Base-by-base conservation (phyloP, 192 early-diverging fungal species). In the Coemansia aciculifera region DNA sequence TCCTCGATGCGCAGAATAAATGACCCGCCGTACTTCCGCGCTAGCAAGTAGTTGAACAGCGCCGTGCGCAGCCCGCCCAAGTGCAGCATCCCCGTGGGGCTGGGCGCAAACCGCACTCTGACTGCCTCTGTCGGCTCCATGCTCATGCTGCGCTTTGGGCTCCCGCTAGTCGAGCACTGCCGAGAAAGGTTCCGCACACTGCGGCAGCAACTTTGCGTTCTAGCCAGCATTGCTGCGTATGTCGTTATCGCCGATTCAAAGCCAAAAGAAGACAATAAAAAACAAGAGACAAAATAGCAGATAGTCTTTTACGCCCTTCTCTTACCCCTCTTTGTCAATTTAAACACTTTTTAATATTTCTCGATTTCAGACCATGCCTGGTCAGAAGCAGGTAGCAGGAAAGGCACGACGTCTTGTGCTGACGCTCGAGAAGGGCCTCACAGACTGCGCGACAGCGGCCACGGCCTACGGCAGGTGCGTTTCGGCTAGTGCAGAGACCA, bases 1-100 rank as follows among this genome's bases (percentile, higher is more conserved):
- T 98, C 96, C 68, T 98, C 96, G 63, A 98, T 94, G 65, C 96
- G 87, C 62, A 98, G 72, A 57, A 96, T 82, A 80, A 95, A 95
- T 23, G 72, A 61, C 7, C 93, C 94, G 21, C 88, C 86, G 8
- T 85, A 83, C 48, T 90, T 83, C n/a, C 86, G 84, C 2, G 96
- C 90, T 15, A 95, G 72, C 34, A 96, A 79, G 66, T 90, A 94
- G 84, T 96, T 96, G 76, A 91, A 98, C 59, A 98, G 86, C 10
- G 94, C 93, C 3, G 96, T 98, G 29, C 96, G 87, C 49, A 98
- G 85, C 10, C 94, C 94, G 31, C 96, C 96, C 34, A 98, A 87
- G 68, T 98, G 96, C 57, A 98, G 85, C 68, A 90, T 86, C 13
- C 96, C 96, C 4, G 96, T 96, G 5, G 96, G 96, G 48, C 92